A percentile compares a stretch with the other conserved stretches of the same genome.
Conservation (phyloP, 2,329 filamentous ascomycete species). For the Byssothecium circinans region DNA sequence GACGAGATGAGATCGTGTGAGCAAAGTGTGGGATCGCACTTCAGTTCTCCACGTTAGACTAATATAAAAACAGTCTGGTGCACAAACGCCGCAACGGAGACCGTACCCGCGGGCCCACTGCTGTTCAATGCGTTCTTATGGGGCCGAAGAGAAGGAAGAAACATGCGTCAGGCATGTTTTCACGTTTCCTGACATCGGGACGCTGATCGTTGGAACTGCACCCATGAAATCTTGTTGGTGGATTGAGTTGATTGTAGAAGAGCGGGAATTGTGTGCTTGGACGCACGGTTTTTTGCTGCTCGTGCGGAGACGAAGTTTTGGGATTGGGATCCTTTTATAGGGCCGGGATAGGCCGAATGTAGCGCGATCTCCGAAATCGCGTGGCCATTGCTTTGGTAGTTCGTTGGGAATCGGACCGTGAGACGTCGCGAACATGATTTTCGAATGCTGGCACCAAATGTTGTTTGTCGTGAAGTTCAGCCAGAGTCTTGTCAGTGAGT, state of each 20-base stretch:
- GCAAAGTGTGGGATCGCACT: neutral
- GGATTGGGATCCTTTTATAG: neutral
- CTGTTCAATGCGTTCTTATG: neutral
- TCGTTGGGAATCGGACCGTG: too few relatives aligned
- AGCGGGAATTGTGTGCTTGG: neutral
- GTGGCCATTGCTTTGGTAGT: neutral
- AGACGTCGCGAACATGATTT: too few relatives aligned
- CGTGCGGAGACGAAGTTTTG: neutral
- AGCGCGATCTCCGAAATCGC: neutral
- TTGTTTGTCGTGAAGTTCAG: too few relatives aligned
- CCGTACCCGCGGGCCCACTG: neutral
- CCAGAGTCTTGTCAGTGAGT: too few relatives aligned
- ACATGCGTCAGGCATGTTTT: too few relatives aligned
- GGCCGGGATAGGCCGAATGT: neutral
- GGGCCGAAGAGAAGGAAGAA: too few relatives aligned
- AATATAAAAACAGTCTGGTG: neutral
- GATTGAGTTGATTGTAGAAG: neutral
- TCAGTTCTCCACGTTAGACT: neutral
- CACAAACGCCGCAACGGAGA: neutral
- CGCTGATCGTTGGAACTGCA: neutral
- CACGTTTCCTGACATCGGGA: neutral
- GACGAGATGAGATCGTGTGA: neutral
- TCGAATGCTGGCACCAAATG: too few relatives aligned
- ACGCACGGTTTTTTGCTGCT: too few relatives aligned
- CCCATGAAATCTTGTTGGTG: neutral